Evolutionary conservation across 1,284 basidiomycete species (phyloP).

Genomic region (Waitea zeae): DNA sequence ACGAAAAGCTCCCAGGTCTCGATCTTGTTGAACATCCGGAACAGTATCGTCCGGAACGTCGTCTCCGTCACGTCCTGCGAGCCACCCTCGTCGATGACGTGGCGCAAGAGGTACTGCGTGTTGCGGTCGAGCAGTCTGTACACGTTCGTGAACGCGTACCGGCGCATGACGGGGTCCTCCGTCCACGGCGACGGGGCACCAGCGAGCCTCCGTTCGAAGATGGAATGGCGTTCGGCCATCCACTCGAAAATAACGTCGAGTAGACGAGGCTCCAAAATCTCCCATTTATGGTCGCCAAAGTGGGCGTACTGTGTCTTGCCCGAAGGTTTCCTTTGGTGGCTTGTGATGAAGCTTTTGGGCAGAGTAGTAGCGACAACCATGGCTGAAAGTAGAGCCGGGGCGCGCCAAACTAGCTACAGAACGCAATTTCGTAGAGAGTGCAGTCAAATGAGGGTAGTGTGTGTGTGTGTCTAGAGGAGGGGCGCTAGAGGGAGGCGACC

Average conservation of each 20-base stretch:
- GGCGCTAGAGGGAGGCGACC: too few relatives aligned
- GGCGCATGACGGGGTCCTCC: conserved; percentile 16
- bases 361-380: too few relatives aligned
- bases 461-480: too few relatives aligned
- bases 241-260: neutral
- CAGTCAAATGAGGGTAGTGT: too few relatives aligned
- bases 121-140: conserved; percentile 23
- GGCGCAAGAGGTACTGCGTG: conserved; percentile 21
- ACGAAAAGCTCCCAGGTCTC: conserved; percentile 22
- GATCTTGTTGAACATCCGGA: conserved; percentile 21
- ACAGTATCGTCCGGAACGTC: conserved; percentile 24
- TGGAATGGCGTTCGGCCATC: neutral
- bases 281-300: too few relatives aligned
- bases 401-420: too few relatives aligned
- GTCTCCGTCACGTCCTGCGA: conserved; percentile 18
- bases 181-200: conserved; percentile 17
- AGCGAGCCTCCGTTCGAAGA: neutral
- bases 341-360: too few relatives aligned
- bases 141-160: conserved; percentile 23
- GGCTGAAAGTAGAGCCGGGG: too few relatives aligned
- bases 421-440: too few relatives aligned
- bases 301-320: too few relatives aligned
- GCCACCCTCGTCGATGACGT: conserved; percentile 18
- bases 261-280: too few relatives aligned
- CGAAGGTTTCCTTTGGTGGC: too few relatives aligned